Base-by-base conservation (phyloP, 441 rosid species). In the Aquilaria agallochum region DNA sequence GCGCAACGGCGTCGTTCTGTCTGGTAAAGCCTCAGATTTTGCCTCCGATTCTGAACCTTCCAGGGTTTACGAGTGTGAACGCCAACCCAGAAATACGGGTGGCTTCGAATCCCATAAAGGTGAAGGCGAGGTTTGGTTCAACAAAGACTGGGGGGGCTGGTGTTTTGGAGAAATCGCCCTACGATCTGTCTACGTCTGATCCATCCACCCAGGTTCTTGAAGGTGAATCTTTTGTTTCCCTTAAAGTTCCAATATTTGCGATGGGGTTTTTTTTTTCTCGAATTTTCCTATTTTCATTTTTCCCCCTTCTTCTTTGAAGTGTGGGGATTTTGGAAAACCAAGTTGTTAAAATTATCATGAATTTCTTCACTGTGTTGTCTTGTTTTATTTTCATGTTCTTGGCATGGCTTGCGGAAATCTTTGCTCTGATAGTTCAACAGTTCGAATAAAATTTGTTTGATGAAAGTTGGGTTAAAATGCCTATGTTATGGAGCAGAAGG, bases 141-240 rank as follows among this genome's bases (percentile, higher is more conserved):
- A 50, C 58, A n/a, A 65, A 60, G 59, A 50, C 20, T 34, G 71
- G 78, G 15, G 74, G 66, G 49, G 59, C 68, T 47, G 68, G 74
- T 20, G 59, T 69, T 27, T 32, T 74, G 48, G 72, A 74, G 45
- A 64, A 62, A 52, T 74, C 78, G 31, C 31, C 31, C 46, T 69
- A 62, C 13, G 71, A 69, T 57, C 78, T 58, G 53, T 69, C 78
- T 48, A 66, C 69, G 14, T 66, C 55, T 51, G 74, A 74, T 15
- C 68, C 74, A 58, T 34, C 65, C 31, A 13, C 71, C 11, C 66
- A 69, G 55, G 71, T 59, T 58, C 67, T 65, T n/a, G 56, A 66
- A 74, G 78, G 78, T 66, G 11, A 32, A 27, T 45, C 8, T 0
- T n/a, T 15, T 66, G 51, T 7, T 59, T 45, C 12, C 11, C 31